phyloP scores from a whole-genome alignment of 2,329 filamentous ascomycete genomes.

The Sarocladiaceae sp. region DNA sequence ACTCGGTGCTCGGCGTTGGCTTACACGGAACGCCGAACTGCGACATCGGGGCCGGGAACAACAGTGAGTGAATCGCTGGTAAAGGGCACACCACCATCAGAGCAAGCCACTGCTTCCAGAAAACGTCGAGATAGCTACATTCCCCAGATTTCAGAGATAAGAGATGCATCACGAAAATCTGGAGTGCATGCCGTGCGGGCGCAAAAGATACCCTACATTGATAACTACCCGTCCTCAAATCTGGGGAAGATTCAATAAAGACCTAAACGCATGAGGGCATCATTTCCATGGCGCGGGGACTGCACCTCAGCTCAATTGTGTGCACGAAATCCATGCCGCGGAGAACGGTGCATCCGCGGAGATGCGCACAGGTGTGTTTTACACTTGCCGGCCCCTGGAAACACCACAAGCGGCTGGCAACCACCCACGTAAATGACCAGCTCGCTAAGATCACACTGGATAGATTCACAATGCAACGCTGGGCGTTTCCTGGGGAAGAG shows the following conservation, averaged over 20 bases:
- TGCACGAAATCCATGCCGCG: too few relatives aligned
- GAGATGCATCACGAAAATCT: neutral
- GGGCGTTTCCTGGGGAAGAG: neutral
- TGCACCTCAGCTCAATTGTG: too few relatives aligned
- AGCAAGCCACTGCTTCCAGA: too few relatives aligned
- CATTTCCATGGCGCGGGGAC: neutral
- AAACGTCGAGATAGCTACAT: neutral
- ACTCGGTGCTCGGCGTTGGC: neutral
- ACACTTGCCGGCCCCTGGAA: too few relatives aligned
- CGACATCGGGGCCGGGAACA: neutral
- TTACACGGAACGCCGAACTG: neutral
- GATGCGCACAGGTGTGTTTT: neutral
- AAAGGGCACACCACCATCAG: too few relatives aligned
- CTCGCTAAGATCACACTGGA: too few relatives aligned
- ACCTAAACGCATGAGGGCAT: neutral
- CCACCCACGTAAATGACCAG: too few relatives aligned
- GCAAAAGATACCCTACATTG: neutral
- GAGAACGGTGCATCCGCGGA: constrained; percentile 2
- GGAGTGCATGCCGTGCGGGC: constrained; percentile 1
- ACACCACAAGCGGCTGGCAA: neutral
- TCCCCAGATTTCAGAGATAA: constrained; percentile 3
- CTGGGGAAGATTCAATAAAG: neutral
- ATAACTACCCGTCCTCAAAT: neutral
- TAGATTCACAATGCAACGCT: too few relatives aligned
- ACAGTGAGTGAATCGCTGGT: too few relatives aligned